Conservation (phyloP, 352 stramenopile genomes). For the Phytophthora pseudosyringae region DNA sequence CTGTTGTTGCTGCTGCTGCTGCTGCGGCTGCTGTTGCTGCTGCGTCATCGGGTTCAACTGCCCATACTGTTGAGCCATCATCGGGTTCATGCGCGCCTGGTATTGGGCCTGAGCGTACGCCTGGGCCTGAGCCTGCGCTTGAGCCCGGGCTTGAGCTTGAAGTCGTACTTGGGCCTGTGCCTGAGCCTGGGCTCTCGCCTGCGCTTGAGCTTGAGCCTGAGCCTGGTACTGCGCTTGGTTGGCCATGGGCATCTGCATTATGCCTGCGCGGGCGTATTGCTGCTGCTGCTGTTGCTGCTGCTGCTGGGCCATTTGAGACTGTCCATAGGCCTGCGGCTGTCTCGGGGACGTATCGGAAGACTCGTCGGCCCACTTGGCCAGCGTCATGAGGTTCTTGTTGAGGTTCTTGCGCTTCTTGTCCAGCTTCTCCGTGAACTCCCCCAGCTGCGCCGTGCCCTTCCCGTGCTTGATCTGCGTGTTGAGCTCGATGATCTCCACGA, state of each 20-base stretch:
- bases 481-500: conserved; percentile 89
- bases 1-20: conserved; percentile 44
- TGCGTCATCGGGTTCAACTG: conserved; percentile 45
- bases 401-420: conserved; percentile 91
- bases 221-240: conserved; percentile 42
- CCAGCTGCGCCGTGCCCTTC: conserved; percentile 75
- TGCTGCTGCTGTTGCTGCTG: conserved; percentile 26
- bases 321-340: conserved; percentile 42
- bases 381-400: conserved; percentile 91
- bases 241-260: conserved; percentile 46
- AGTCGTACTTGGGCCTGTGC: conserved; percentile 31
- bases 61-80: conserved; percentile 48
- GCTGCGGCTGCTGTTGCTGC: conserved; percentile 38
- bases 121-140: conserved; percentile 39
- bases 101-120: conserved; percentile 67
- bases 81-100: conserved; percentile 66
- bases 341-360: conserved; percentile 71
- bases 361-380: conserved; percentile 89
- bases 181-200: conserved; percentile 34
- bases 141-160: conserved; percentile 36
- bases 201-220: conserved; percentile 32
- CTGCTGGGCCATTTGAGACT: conserved; percentile 40
- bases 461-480: conserved; percentile 90
- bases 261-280: conserved; percentile 38
- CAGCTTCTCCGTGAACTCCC: conserved; percentile 85